Conservation (phyloP, 1,284 basidiomycete genomes). For the Paramarasmius palmivorus region DNA sequence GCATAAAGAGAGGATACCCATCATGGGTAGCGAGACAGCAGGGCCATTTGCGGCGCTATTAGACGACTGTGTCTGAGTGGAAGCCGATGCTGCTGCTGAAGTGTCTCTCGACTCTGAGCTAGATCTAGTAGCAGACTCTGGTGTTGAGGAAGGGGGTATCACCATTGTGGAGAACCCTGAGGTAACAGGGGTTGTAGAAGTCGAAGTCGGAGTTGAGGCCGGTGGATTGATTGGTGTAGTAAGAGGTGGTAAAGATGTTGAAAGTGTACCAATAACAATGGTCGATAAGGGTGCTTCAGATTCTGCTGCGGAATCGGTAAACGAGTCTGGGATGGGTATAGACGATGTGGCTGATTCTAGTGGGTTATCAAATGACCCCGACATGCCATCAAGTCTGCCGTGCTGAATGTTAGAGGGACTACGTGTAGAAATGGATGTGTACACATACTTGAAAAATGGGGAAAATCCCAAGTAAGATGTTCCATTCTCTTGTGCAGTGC, state of each 20-base stretch:
- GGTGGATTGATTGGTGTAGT: slow-evolving; percentile 7
- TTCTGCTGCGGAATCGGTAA: slow-evolving; percentile 24
- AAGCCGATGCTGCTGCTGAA: not conserved
- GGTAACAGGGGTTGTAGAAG: not conserved
- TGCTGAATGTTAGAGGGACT: not conserved
- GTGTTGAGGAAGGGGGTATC: not conserved
- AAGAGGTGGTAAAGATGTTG: slow-evolving; percentile 22
- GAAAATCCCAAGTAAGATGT: slow-evolving; percentile 49
- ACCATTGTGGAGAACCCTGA: slow-evolving; percentile 6
- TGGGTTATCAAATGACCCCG: slow-evolving; percentile 52
- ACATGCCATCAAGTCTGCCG: slow-evolving; percentile 55
- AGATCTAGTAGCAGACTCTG: not conserved
- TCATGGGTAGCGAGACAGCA: not conserved
- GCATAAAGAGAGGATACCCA: slow-evolving; percentile 1
- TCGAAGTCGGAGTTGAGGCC: slow-evolving; percentile 13
- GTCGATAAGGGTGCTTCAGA: slow-evolving; percentile 24
- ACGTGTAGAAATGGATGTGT: not conserved
- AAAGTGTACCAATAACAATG: slow-evolving; percentile 36
- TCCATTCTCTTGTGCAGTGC: slow-evolving; percentile 32
- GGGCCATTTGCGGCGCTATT: not conserved
- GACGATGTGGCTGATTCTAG: slow-evolving; percentile 47
- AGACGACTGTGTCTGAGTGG: not conserved
- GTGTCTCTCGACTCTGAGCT: not conserved
- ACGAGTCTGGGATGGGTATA: slow-evolving; percentile 45
- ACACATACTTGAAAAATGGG: slow-evolving; percentile 51